A percentile compares a stretch with the other conserved stretches of the same genome.
phyloP scores from a whole-genome alignment of 1,139 yeast species.

The Scheffersomyces titani region DNA sequence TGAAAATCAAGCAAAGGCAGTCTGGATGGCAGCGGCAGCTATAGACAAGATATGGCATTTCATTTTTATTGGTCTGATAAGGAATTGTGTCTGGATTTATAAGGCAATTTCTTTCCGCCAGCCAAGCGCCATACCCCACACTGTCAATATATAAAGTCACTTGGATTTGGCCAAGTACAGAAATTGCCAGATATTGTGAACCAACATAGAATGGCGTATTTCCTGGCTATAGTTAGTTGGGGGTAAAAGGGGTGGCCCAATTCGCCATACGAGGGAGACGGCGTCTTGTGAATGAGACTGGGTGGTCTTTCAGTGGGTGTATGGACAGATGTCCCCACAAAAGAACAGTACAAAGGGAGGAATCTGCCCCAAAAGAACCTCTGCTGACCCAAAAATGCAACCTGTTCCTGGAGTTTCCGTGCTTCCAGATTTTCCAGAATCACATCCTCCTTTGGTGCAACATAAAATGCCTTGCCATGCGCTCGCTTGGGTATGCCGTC shows the following conservation, averaged over 20 bases:
- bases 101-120: background rate
- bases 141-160: background rate
- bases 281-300: background rate
- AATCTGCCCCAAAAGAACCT: background rate
- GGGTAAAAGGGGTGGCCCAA: background rate
- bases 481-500: background rate
- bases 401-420: background rate
- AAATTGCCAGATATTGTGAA: background rate
- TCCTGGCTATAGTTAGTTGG: background rate
- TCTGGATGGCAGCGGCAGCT: background rate
- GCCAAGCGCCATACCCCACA: background rate
- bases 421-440: background rate
- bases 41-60: background rate
- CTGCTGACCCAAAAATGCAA: background rate
- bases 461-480: background rate
- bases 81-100: conserved; percentile 1
- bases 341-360: background rate
- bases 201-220: background rate
- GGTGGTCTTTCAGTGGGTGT: background rate
- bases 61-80: conserved; percentile 19
- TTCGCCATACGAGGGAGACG: background rate
- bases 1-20: background rate
- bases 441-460: background rate
- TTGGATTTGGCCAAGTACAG: background rate
- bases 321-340: background rate